Evolutionary conservation across 108 stramenopile species (phyloP), one percentile per base, ranked within the genome.

Genomic region (Chaetoceros muelleri): DNA sequence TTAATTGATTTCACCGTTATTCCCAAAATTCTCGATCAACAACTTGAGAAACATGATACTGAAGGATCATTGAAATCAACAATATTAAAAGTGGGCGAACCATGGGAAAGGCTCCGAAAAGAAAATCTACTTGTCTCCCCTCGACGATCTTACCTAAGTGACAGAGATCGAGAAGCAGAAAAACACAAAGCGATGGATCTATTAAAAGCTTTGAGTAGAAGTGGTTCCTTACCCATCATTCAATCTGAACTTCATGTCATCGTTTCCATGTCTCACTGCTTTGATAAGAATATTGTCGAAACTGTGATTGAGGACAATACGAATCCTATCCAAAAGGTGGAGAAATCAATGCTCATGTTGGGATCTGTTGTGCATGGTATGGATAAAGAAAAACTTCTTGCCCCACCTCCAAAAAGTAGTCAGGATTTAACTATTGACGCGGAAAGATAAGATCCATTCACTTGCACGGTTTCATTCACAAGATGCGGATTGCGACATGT

Each of bases 261-360:
- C 13, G 62, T 95, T 24, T 82, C 78, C n/a, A 58, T 81, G 16
- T 53, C 82, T 3, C 82, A 88, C 54, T 71, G 73, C 53, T 88
- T 88, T 63, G 80, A 77, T 29, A 64, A 76, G 22, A 53, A 62
- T 52, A 45, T 88, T 17, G 74, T 82, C 51, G 58, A 55, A 17
- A 82, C 83, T 21, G 48, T 88, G 19, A 56, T 84, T 44, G 27
- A 72, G n/a, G 74, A 80, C 52, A 84, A 85, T 51, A 58, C 82
- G 21, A 82, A 88, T 44, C 87, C 87, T 0, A 88, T 88, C 22
- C 71, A 80, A 40, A 72, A 76, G 53, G 58, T 82, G 29, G 87
- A 84, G 64, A 48, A 62, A 29, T 80, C 81, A 17, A 67, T 65
- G 0, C 71, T 81, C 51, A 59, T 85, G 17, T 49, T 73, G 28